A percentile compares a stretch with the other conserved stretches of the same genome.
Evolutionary conservation across 441 rosid genomes (phyloP).

Genomic region (Biscutella auriculata): DNA sequence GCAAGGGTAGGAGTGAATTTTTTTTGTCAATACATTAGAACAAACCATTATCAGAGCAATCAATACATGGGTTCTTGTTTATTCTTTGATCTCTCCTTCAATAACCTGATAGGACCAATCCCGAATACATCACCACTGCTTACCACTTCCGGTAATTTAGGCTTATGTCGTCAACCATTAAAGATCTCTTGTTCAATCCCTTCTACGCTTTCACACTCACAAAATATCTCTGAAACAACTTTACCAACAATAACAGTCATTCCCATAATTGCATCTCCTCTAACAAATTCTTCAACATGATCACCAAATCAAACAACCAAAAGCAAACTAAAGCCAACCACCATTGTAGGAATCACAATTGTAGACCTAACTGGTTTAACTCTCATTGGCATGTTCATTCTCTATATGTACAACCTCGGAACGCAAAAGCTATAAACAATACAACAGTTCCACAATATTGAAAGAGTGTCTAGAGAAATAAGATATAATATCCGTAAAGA

Average conservation of each 20-base stretch:
- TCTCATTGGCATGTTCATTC: conserved; percentile 44
- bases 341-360: conserved; percentile 44
- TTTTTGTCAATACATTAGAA: too few species aligned
- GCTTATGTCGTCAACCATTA: conserved; percentile 72
- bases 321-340: conserved; percentile 46
- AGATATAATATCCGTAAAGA: conserved; percentile 1
- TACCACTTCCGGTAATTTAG: conserved; percentile 46
- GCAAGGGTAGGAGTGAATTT: too few species aligned
- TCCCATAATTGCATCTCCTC: conserved; percentile 30
- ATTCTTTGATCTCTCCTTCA: conserved; percentile 81
- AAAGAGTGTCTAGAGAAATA: conserved; percentile 23
- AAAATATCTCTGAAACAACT: conserved; percentile 30
- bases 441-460: conserved; percentile 19
- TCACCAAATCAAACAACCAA: conserved; percentile 23
- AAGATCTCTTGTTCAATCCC: conserved; percentile 56
- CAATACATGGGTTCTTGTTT: too few species aligned
- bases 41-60: too few species aligned
- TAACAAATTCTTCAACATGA: conserved; percentile 22
- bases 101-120: conserved; percentile 65
- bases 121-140: conserved; percentile 41
- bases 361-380: conserved; percentile 61
- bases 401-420: conserved; percentile 56
- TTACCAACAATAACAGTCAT: conserved; percentile 90
- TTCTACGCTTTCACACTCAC: conserved; percentile 56
- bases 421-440: conserved; percentile 22